A percentile compares a stretch with the other conserved stretches of the same genome.
phyloP scores from a whole-genome alignment of 345 rosid species.

The Brassica carinata region DNA sequence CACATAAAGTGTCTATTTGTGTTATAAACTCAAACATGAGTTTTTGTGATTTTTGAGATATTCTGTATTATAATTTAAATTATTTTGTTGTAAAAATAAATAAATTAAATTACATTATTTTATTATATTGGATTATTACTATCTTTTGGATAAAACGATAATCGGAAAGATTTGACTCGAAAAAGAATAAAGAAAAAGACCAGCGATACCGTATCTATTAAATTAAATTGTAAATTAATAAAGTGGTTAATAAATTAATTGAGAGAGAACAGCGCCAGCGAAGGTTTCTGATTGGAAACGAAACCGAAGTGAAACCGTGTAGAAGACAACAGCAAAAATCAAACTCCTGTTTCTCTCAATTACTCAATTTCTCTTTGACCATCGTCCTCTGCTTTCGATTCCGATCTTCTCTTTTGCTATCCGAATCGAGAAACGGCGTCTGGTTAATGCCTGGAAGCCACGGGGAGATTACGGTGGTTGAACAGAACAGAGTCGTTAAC shows the following conservation, averaged over 20 bases:
- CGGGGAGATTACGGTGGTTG: slow-evolving; percentile 30
- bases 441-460: slow-evolving; percentile 42
- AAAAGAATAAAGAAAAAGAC: neutral
- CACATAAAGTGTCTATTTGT: no score
- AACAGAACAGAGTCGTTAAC: slow-evolving; percentile 28
- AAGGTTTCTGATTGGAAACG: slow-evolving; percentile 17
- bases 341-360: neutral
- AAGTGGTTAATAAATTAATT: slow-evolving; percentile 5
- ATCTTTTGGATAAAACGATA: neutral
- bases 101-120: no score
- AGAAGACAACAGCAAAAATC: neutral
- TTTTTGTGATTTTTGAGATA: no score
- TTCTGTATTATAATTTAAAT: neutral
- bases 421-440: slow-evolving; percentile 2
- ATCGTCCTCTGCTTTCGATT: neutral
- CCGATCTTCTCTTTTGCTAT: neutral
- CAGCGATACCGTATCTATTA: slow-evolving; percentile 18
- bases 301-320: slow-evolving; percentile 19
- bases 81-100: no score
- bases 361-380: neutral
- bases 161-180: neutral
- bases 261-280: slow-evolving; percentile 26
- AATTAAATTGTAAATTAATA: neutral
- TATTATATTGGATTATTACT: neutral
- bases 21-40: no score